Evolutionary conservation across 1,284 basidiomycete genomes (phyloP).

Genomic region (Sporisorium graminicola): DNA sequence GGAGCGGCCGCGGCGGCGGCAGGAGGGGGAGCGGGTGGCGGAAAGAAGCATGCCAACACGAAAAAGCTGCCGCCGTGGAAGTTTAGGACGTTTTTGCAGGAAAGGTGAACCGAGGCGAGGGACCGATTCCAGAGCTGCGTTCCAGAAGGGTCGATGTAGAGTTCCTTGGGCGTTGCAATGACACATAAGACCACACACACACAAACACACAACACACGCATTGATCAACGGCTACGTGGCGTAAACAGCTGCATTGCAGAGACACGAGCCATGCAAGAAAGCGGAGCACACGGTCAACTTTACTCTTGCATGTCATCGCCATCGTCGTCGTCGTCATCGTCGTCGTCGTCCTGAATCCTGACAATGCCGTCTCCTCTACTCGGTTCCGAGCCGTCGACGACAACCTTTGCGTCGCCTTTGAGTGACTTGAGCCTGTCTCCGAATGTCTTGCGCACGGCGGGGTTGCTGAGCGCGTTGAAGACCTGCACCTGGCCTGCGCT

Average conservation of each 20-base stretch:
- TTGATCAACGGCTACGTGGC: not conserved
- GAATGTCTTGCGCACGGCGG: slow-evolving; percentile 69
- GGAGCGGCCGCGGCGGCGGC: not conserved
- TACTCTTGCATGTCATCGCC: slow-evolving; percentile 54
- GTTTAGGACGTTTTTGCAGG: slow-evolving; percentile 41
- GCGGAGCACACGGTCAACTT: not conserved
- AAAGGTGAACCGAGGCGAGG: slow-evolving; percentile 22
- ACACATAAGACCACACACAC: too few relatives aligned
- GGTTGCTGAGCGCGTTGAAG: slow-evolving; percentile 78
- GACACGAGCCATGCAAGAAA: not conserved
- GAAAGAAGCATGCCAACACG: slow-evolving; percentile 29
- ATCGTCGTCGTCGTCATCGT: slow-evolving; percentile 49
- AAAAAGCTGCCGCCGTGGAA: slow-evolving; percentile 40
- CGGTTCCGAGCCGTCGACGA: slow-evolving; percentile 43
- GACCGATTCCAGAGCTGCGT: not conserved
- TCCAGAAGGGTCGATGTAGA: not conserved
- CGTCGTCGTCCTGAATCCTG: slow-evolving; percentile 44
- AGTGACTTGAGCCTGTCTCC: slow-evolving; percentile 64
- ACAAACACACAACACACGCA: not conserved
- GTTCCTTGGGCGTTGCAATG: not conserved
- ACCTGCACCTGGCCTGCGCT: slow-evolving; percentile 92
- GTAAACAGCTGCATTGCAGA: not conserved
- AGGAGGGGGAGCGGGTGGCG: slow-evolving; percentile 2
- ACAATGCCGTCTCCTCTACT: slow-evolving; percentile 51
- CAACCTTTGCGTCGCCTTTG: slow-evolving; percentile 14